Evolutionary conservation across 2,329 filamentous ascomycete genomes (phyloP).

Genomic region (Aspergillus intermedius): DNA sequence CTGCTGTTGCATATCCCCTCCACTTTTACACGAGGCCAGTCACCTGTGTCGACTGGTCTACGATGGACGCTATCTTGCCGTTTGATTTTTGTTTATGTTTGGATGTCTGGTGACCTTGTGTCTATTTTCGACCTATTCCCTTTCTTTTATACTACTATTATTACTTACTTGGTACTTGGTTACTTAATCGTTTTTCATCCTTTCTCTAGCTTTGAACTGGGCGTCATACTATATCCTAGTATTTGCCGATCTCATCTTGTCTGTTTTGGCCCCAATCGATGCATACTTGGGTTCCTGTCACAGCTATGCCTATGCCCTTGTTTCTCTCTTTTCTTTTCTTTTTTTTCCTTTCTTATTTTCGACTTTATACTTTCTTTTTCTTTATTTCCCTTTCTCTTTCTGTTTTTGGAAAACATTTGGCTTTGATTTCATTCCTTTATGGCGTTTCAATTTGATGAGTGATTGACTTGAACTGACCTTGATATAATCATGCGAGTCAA

Average conservation of each 20-base stretch:
- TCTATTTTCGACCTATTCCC: constrained; percentile 7
- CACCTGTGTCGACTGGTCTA: constrained; percentile 9
- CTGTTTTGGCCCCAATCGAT: no score
- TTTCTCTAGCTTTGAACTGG: neutral
- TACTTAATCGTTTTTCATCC: constrained; percentile 10
- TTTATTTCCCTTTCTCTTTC: constrained; percentile 4
- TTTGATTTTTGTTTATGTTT: neutral
- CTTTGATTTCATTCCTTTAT: neutral
- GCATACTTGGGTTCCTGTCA: constrained; percentile 1
- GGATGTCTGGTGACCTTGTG: constrained; percentile 11
- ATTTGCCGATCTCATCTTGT: neutral
- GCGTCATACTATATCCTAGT: no score
- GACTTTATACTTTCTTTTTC: constrained; percentile 2
- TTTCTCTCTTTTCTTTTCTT: constrained; percentile 9
- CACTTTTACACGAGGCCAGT: constrained; percentile 8
- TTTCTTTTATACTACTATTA: constrained; percentile 15
- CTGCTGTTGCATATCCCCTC: constrained; percentile 23
- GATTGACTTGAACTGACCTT: neutral
- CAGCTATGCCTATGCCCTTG: constrained; percentile 2
- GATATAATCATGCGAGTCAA: neutral
- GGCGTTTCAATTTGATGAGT: constrained; percentile 8
- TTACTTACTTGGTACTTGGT: constrained; percentile 23
- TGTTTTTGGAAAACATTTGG: constrained; percentile 1
- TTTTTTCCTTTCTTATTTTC: constrained; percentile 5
- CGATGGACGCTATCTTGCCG: constrained; percentile 3